Conservation (phyloP, 2,329 filamentous ascomycete species). For the Alternaria burnsii region DNA sequence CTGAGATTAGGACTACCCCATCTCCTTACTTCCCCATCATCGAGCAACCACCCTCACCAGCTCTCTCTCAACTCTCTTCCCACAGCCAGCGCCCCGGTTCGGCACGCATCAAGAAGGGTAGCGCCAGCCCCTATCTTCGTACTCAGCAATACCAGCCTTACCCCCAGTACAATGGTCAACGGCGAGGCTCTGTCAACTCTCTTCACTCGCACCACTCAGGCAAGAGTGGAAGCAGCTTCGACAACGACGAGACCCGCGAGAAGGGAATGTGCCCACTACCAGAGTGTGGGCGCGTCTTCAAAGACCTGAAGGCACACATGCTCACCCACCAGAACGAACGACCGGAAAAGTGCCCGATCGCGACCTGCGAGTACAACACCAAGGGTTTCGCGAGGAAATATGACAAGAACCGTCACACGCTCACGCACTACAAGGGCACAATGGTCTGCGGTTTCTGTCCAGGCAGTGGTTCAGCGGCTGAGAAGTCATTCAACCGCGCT, state of each 20-base stretch:
- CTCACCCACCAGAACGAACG: slow-evolving; percentile 90
- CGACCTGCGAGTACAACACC: slow-evolving; percentile 87
- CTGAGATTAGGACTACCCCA: slow-evolving; percentile 51
- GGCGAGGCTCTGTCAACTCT: slow-evolving; percentile 75
- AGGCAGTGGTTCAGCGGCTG: slow-evolving; percentile 83
- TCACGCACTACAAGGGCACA: slow-evolving; percentile 96
- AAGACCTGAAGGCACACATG: slow-evolving; percentile 93
- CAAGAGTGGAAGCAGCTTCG: slow-evolving; percentile 52
- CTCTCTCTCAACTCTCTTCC: slow-evolving; percentile 64
- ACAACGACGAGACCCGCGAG: slow-evolving; percentile 64
- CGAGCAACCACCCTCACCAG: slow-evolving; percentile 68
- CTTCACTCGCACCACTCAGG: slow-evolving; percentile 71
- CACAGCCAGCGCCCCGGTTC: slow-evolving; percentile 55
- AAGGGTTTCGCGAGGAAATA: slow-evolving; percentile 96
- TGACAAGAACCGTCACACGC: slow-evolving; percentile 92
- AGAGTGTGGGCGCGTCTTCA: slow-evolving; percentile 86
- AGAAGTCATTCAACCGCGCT: slow-evolving; percentile 95
- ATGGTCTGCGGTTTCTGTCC: slow-evolving; percentile 98
- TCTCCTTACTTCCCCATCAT: slow-evolving; percentile 54
- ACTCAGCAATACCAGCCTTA: slow-evolving; percentile 65
- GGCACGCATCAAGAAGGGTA: slow-evolving; percentile 59
- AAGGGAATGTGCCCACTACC: slow-evolving; percentile 80
- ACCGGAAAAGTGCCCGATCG: slow-evolving; percentile 92
- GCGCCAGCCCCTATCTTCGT: slow-evolving; percentile 73
- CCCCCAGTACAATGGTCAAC: slow-evolving; percentile 55